Percentiles rank a stretch among this genome's conserved stretches.
Conservation (phyloP, 2,329 filamentous ascomycete genomes). For the Ascochyta rabiei region DNA sequence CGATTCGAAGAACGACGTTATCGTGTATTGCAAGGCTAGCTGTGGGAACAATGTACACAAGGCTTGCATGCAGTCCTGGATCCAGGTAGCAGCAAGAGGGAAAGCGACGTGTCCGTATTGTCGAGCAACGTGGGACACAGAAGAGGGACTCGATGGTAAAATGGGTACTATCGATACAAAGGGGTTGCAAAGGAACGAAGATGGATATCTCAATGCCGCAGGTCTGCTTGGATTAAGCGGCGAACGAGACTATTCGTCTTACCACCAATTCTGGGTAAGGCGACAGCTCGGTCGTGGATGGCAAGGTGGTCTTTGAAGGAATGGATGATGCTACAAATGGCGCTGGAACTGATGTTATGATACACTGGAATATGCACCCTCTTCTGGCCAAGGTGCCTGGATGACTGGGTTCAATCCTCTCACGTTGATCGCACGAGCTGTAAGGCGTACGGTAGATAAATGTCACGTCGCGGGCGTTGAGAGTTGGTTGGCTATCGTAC, state of each 20-base stretch:
- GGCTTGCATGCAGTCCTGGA: conserved; percentile 63
- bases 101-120: conserved; percentile 67
- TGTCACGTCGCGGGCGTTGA: too few relatives aligned
- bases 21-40: conserved; percentile 62
- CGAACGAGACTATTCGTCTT: conserved; percentile 47
- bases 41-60: conserved; percentile 70
- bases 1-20: conserved; percentile 42
- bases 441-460: too few relatives aligned
- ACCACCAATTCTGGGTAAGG: conserved; percentile 35
- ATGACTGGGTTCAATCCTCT: too few relatives aligned
- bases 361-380: too few relatives aligned
- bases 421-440: too few relatives aligned
- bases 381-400: too few relatives aligned
- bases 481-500: too few relatives aligned
- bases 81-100: conserved; percentile 28
- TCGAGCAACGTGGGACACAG: conserved; percentile 60
- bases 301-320: background rate
- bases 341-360: too few relatives aligned
- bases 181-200: conserved; percentile 49
- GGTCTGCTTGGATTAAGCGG: conserved; percentile 64
- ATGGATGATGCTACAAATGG: too few relatives aligned
- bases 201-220: conserved; percentile 69
- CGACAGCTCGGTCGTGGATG: conserved; percentile 15
- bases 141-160: conserved; percentile 46
- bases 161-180: conserved; percentile 55